These are phyloP conservation scores for Monascus purpureus DNA, from an alignment of 495 filamentous ascomycete genomes.

Conservation along the genomic window DNA sequence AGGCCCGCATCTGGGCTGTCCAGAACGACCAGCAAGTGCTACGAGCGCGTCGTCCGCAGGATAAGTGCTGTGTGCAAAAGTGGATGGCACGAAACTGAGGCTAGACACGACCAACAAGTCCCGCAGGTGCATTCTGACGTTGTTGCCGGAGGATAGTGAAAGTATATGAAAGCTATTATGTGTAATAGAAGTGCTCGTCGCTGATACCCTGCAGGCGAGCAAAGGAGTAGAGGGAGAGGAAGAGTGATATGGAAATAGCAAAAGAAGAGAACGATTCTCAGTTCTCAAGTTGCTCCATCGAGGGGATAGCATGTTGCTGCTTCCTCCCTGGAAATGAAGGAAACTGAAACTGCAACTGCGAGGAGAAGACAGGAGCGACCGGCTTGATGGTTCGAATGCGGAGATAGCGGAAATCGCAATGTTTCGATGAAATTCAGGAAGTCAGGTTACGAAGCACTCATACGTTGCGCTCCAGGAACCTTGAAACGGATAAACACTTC, in stretches of 20 bases:
- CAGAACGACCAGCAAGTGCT: conserved; percentile 8
- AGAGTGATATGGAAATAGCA: not conserved
- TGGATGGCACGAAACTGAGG: conserved; percentile 3
- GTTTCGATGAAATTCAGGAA: no score
- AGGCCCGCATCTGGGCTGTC: conserved; percentile 24
- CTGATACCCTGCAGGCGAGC: not conserved
- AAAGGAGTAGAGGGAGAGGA: not conserved
- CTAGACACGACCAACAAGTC: conserved; percentile 6
- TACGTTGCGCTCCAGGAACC: no score
- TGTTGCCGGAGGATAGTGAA: not conserved
- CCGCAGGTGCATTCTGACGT: conserved; percentile 14
- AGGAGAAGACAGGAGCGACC: not conserved
- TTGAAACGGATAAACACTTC: no score
- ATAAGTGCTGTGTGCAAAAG: conserved; percentile 7
- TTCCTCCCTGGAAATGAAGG: no score
- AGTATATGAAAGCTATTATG: conserved; percentile 1
- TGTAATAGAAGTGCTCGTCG: not conserved
- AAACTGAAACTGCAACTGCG: no score
- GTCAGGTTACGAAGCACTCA: no score
- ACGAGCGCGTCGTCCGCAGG: conserved; percentile 2
- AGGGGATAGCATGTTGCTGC: not conserved
- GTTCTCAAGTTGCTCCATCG: no score
- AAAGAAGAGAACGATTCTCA: no score
- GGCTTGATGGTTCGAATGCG: no score
- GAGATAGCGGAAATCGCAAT: no score